Conservation (phyloP, 176 grass and related monocot species). For the Eleusine coracana region DNA sequence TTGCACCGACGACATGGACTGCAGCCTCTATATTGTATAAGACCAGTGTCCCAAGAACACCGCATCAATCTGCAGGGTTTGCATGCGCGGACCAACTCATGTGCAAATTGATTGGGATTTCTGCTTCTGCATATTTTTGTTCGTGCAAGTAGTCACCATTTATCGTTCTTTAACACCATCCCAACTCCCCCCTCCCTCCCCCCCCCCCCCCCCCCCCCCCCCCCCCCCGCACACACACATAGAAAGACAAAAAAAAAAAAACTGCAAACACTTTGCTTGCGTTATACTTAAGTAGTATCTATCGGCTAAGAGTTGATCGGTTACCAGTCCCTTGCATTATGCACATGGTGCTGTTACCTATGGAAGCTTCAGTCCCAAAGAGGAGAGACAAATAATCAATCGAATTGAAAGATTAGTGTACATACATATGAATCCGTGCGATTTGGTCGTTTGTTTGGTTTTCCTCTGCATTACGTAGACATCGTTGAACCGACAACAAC, state of each 20-base stretch:
- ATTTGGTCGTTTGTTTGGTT: conserved; percentile 12
- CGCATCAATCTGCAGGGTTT: background rate
- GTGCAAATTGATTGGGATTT: background rate
- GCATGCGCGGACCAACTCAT: background rate
- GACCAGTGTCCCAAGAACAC: too few species aligned
- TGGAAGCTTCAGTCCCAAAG: conserved; percentile 8
- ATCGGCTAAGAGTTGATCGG: background rate
- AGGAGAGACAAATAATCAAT: background rate
- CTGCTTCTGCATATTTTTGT: background rate
- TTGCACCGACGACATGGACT: background rate
- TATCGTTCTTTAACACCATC: too few species aligned
- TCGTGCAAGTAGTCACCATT: background rate
- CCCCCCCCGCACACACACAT: too few species aligned
- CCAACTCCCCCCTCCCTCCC: background rate
- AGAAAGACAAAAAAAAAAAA: too few species aligned
- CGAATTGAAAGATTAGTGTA: background rate
- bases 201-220: too few species aligned
- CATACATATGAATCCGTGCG: background rate
- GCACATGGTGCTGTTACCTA: background rate
- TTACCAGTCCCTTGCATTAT: conserved; percentile 1
- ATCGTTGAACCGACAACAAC: background rate
- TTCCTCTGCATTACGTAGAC: background rate
- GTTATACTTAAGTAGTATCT: background rate
- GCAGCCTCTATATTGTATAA: too few species aligned
- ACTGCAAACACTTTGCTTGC: background rate